Evolutionary conservation across 441 rosid genomes (phyloP).

Genomic region (Arabidopsis hybrid): DNA sequence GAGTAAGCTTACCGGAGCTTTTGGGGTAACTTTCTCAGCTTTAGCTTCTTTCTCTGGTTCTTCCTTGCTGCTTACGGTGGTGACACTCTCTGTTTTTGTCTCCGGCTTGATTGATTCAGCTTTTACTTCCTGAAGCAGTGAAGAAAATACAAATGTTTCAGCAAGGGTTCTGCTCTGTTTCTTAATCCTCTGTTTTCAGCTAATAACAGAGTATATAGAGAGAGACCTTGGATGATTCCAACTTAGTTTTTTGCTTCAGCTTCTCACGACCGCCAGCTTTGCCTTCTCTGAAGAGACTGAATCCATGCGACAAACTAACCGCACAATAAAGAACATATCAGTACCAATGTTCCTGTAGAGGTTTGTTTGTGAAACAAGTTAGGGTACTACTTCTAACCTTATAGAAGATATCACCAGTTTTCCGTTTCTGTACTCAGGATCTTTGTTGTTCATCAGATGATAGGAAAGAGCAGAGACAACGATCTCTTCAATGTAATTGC

Average conservation of each 20-base stretch:
- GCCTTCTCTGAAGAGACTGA: constrained; percentile 70
- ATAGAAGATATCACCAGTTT: constrained; percentile 89
- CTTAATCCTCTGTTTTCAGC: constrained; percentile 49
- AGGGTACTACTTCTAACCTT: constrained; percentile 51
- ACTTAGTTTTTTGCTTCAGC: constrained; percentile 55
- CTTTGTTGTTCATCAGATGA: constrained; percentile 79
- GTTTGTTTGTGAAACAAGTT: constrained; percentile 10
- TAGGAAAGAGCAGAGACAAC: constrained; percentile 87
- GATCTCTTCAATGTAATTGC: constrained; percentile 88
- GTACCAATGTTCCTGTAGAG: constrained; percentile 47
- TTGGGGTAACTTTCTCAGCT: constrained; percentile 50
- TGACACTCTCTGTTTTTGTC: constrained; percentile 19
- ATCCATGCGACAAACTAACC: constrained; percentile 82
- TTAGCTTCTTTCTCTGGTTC: constrained; percentile 55
- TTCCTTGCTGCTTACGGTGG: constrained; percentile 24
- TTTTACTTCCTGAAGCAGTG: constrained; percentile 33
- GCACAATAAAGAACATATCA: neutral
- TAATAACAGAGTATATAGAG: neutral
- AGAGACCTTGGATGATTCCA: constrained; percentile 58
- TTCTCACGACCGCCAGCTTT: constrained; percentile 54
- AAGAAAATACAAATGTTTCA: neutral
- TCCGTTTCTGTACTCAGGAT: constrained; percentile 93
- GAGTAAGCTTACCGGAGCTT: constrained; percentile 50
- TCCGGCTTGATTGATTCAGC: constrained; percentile 31
- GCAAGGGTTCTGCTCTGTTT: constrained; percentile 39